These are phyloP conservation scores for Coccomyxa subellipsoidea DNA, from an alignment of 163 green algal genomes.

Conservation along the genomic window DNA sequence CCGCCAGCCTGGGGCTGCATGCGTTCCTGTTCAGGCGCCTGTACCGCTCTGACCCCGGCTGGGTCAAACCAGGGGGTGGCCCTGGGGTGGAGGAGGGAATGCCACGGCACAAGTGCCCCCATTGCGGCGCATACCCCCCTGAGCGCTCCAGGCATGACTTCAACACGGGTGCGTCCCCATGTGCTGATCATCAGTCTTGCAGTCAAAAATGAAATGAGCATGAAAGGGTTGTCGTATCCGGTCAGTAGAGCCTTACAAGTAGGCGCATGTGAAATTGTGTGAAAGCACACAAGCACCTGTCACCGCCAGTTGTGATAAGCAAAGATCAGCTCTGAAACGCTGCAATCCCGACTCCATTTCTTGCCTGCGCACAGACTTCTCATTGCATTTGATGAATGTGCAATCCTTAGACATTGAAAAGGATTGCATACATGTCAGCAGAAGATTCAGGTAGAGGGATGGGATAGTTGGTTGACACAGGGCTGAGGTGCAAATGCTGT, in stretches of 20 bases:
- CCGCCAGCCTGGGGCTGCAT: neutral
- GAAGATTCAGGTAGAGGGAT: too few species aligned
- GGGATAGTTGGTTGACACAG: too few species aligned
- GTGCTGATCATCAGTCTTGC: too few species aligned
- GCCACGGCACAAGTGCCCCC: neutral
- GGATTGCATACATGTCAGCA: too few species aligned
- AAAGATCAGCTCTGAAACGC: too few species aligned
- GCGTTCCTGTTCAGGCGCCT: conserved; percentile 10
- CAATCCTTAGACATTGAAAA: too few species aligned
- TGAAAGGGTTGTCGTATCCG: neutral
- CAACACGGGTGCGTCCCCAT: conserved; percentile 7
- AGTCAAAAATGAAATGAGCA: neutral
- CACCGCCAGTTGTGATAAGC: too few species aligned
- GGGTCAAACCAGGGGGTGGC: neutral
- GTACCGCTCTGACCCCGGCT: conserved; percentile 22
- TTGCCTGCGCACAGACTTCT: too few species aligned
- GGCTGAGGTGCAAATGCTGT: too few species aligned
- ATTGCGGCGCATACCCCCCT: conserved; percentile 5
- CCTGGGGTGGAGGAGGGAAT: neutral
- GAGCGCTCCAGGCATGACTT: conserved; percentile 7
- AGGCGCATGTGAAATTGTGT: neutral
- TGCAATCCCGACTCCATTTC: too few species aligned
- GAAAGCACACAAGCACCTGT: too few species aligned
- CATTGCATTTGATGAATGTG: too few species aligned
- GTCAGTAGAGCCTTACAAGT: neutral